Evolutionary conservation across 345 rosid genomes (phyloP).

Genomic region (Turnera subulata): DNA sequence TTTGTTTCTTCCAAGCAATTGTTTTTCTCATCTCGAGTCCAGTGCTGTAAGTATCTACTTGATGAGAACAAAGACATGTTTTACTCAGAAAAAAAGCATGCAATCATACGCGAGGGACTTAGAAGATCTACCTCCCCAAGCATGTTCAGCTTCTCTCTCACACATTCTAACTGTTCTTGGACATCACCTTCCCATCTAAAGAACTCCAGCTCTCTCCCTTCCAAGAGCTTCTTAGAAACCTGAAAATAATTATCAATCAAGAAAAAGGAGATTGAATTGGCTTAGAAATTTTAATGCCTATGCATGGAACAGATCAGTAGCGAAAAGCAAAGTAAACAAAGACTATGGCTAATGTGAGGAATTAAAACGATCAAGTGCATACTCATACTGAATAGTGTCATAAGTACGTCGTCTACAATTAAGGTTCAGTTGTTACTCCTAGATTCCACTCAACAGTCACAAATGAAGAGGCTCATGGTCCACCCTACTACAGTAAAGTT

Average conservation of each 20-base stretch:
- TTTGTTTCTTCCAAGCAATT: slow-evolving; percentile 78
- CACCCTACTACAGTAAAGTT: no score
- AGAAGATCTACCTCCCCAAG: slow-evolving; percentile 68
- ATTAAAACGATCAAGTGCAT: no score
- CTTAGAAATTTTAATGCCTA: neutral
- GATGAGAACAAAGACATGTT: slow-evolving; percentile 14
- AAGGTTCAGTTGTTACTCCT: no score
- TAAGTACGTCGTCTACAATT: no score
- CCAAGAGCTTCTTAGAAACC: slow-evolving; percentile 68
- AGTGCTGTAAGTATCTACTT: slow-evolving; percentile 45
- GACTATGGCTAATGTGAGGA: no score
- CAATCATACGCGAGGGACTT: slow-evolving; percentile 7
- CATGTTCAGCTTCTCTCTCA: slow-evolving; percentile 73
- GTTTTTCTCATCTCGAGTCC: slow-evolving; percentile 75
- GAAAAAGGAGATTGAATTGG: neutral
- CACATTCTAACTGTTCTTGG: slow-evolving; percentile 50
- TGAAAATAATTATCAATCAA: slow-evolving; percentile 18
- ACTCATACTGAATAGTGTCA: no score
- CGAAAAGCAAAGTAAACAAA: no score
- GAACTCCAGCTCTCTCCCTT: slow-evolving; percentile 72
- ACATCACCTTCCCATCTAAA: slow-evolving; percentile 60
- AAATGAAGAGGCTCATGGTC: no score
- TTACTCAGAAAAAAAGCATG: slow-evolving; percentile 10
- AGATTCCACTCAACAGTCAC: no score
- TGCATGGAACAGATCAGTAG: no score